phyloP scores from a whole-genome alignment of 73 alveolate species.

The Halteria grandinella region DNA sequence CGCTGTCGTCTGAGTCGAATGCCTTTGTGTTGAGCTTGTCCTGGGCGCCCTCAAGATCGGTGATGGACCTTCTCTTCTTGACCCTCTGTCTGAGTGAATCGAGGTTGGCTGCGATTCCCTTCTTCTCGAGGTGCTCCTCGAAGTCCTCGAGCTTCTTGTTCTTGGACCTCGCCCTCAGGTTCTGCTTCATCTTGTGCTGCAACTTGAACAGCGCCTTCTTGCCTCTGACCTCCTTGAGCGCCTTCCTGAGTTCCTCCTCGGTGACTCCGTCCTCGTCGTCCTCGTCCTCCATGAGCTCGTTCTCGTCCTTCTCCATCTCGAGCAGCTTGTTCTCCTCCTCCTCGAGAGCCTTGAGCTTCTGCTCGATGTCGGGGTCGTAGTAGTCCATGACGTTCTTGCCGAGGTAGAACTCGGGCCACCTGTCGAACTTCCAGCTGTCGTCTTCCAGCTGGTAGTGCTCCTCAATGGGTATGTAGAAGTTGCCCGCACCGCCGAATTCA shows the following conservation, averaged over 20 bases:
- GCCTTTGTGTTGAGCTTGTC: slow-evolving; percentile 74
- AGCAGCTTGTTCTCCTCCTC: slow-evolving; percentile 94
- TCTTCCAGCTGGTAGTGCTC: slow-evolving; percentile 88
- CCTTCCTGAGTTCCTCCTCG: slow-evolving; percentile 54
- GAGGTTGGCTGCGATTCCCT: slow-evolving; percentile 25
- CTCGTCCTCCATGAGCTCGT: slow-evolving; percentile 71
- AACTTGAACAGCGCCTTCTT: slow-evolving; percentile 29
- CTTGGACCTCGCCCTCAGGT: slow-evolving; percentile 48
- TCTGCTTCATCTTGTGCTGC: slow-evolving; percentile 45
- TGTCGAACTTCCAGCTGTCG: slow-evolving; percentile 99
- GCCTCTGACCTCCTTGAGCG: slow-evolving; percentile 53
- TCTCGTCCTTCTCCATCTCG: slow-evolving; percentile 60
- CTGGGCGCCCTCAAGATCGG: slow-evolving; percentile 67
- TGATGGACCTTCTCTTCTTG: slow-evolving; percentile 63
- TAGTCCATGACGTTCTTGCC: slow-evolving; percentile 99
- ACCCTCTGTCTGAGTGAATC: slow-evolving; percentile 51
- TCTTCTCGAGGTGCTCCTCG: slow-evolving; percentile 42
- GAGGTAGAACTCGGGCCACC: slow-evolving; percentile 98
- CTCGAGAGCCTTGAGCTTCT: slow-evolving; percentile 95
- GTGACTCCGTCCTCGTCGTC: slow-evolving; percentile 42
- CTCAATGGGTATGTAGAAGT: slow-evolving; percentile 86
- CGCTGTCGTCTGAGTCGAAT: slow-evolving; percentile 55
- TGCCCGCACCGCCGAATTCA: slow-evolving; percentile 98
- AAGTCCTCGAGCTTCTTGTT: slow-evolving; percentile 16
- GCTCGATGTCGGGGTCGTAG: slow-evolving; percentile 96